Conservation (phyloP, 2,329 filamentous ascomycete species). For the Nemania sp. region DNA sequence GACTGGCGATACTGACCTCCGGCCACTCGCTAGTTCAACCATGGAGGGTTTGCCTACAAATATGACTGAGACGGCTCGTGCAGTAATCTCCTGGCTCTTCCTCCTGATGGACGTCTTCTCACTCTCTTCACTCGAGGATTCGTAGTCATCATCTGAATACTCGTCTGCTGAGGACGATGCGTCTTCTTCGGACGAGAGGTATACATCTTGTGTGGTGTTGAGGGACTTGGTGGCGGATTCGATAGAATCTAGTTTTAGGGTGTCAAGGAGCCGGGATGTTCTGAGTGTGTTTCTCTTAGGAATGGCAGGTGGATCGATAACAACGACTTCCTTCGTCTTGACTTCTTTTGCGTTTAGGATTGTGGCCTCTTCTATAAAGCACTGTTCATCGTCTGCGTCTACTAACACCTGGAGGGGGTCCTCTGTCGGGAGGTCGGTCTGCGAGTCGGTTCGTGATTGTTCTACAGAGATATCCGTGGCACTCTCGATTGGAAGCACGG, state of each 20-base stretch:
- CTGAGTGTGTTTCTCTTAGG: conserved; percentile 64
- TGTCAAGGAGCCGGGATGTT: conserved; percentile 60
- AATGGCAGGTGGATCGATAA: conserved; percentile 57
- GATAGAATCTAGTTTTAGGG: conserved; percentile 53
- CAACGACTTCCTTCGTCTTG: conserved; percentile 41
- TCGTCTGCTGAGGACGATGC: conserved; percentile 72
- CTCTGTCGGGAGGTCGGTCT: conserved; percentile 40
- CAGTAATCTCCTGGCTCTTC: conserved; percentile 66
- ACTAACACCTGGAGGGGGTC: conserved; percentile 45
- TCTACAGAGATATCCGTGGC: conserved; percentile 32
- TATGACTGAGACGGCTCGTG: conserved; percentile 69
- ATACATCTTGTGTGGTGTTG: conserved; percentile 67
- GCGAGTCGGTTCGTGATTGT: conserved; percentile 41
- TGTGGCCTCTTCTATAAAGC: conserved; percentile 47
- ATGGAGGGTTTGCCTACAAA: conserved; percentile 71
- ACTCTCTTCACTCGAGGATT: conserved; percentile 58
- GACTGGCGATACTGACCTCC: conserved; percentile 59
- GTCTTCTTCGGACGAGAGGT: conserved; percentile 75
- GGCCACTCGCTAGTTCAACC: conserved; percentile 60
- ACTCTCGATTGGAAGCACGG: conserved; percentile 27
- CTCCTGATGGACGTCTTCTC: conserved; percentile 48
- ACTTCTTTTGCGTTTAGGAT: conserved; percentile 46
- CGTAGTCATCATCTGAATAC: conserved; percentile 66
- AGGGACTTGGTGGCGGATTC: conserved; percentile 51
- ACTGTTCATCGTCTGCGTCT: conserved; percentile 48